phyloP scores from a whole-genome alignment of 805 yeast genomes.

The Debaryomyces prosopidis region DNA sequence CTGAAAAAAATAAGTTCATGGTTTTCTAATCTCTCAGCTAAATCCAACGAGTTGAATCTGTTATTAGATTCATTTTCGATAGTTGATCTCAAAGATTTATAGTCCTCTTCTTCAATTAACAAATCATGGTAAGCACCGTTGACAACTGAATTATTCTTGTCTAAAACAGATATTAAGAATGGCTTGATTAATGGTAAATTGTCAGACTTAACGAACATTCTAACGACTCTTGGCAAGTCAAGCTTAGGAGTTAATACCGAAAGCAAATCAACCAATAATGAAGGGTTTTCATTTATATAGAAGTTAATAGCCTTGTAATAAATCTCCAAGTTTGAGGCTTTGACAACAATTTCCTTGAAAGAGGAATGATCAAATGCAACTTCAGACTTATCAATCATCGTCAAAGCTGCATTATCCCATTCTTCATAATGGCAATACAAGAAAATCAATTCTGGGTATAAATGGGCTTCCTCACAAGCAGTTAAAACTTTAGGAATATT shows the following conservation, averaged over 20 bases:
- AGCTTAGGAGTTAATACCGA: conserved; percentile 83
- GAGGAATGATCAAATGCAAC: conserved; percentile 91
- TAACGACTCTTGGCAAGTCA: conserved; percentile 91
- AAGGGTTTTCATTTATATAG: conserved; percentile 89
- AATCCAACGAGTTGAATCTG: conserved; percentile 86
- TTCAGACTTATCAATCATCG: conserved; percentile 94
- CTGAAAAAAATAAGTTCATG: conserved; percentile 91
- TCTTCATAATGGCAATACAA: conserved; percentile 97
- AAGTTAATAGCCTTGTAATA: conserved; percentile 97
- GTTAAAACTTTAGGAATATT: conserved; percentile 96
- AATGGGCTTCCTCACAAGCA: conserved; percentile 89
- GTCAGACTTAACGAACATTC: conserved; percentile 92
- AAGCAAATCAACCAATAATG: conserved; percentile 82
- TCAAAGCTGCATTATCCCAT: conserved; percentile 97
- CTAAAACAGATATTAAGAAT: conserved; percentile 87
- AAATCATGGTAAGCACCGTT: conserved; percentile 95
- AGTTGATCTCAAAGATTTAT: conserved; percentile 82
- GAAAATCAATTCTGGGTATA: conserved; percentile 96
- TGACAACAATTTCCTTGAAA: conserved; percentile 91
- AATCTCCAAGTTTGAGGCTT: conserved; percentile 93
- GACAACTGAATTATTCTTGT: conserved; percentile 86
- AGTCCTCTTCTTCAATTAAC: conserved; percentile 94
- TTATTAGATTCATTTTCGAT: conserved; percentile 79
- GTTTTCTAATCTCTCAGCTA: conserved; percentile 90
- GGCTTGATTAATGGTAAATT: conserved; percentile 96